Evolutionary conservation across 2,329 filamentous ascomycete species (phyloP), one percentile per base, ranked within the genome.

Genomic region (Colletotrichum theobromicola): DNA sequence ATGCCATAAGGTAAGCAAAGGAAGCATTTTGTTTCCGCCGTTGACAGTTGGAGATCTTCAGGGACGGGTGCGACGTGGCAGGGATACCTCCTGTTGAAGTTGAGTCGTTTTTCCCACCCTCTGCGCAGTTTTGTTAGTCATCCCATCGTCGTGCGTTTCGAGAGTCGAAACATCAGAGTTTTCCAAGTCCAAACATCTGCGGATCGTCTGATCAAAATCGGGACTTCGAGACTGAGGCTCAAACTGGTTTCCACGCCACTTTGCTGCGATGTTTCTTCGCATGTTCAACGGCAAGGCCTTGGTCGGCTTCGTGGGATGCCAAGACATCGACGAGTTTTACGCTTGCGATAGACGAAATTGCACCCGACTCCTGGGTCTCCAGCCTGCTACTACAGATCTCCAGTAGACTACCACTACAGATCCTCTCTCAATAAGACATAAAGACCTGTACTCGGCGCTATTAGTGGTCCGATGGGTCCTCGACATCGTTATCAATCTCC

Each of bases 151-250:
- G 32, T 53, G 16, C 53, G 32, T 28, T 66, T 71, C 26, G 53
- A 66, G 67, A 55, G 26, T 28, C 62, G 60, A 74, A 74, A 71
- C 71, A 53, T 61, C 61, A 71, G 55, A 66, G 28, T 71, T 65
- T 74, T 71, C 55, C 12, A 9, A 72, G 15, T 26, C 24, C 15
- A 61, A 69, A 68, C 37, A 61, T 24, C 2, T 35, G 42, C n/a
- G 30, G 35, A 37, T 32, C 13, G 42, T 34, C 32, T 16, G 35
- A 37, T 35, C 16, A 68, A 61, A 7, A 24, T 26, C 24, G 26
- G 60, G 18, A 32, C 42, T 32, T 30, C 21, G 34, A 63, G 16
- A 55, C 34, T 32, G 46, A 18, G 21, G 24, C 24, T 55, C 28
- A 70, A 60, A 46, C 60, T 24, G 18, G 42, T 67, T 28, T 6